Base-by-base conservation (phyloP, 2,329 filamentous ascomycete species). In the Colletotrichum sansevieriae region DNA sequence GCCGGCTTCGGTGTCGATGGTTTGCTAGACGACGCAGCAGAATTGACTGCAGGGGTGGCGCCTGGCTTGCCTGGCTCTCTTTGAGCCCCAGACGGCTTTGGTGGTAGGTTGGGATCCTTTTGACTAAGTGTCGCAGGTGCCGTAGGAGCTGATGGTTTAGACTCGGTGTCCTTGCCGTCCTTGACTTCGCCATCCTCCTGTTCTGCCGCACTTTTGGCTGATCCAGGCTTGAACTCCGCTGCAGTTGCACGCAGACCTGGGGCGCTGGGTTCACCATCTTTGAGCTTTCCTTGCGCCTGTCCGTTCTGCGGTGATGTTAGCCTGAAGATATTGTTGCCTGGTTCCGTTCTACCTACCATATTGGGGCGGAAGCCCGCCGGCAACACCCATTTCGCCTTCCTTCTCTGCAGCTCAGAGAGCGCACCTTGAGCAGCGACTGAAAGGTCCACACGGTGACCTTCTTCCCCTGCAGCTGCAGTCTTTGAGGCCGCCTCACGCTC, bases 101-200 rank as follows among this genome's bases (percentile, higher is more conserved):
- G 22, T 56, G 69, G 67, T 61, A 55, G 73, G 29, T 70, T 70
- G 39, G 63, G 25, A 49, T 37, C 64, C 73, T 47, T 70, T 18
- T 65, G 65, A 8, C 29, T 20, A 13, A 37, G 12, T 2, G 55
- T 54, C 25, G 52, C 71, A 33, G 54, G 49, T n/a, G 29, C 49
- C 10, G 62, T 44, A 10, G 64, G 20, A 18, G 43, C 52, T n/a
- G 63, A 39, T 6, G 63, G 44, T 25, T 47, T 64, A 41, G 44
- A 22, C 22, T 62, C 63, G 44, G 8, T 22, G 18, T 69, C 62
- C 35, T 59, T 65, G 63, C 20, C 83, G 73, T 93, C 91, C 71
- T 89, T 87, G 25, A 93, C 90, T 76, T 94, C 91, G 20, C 91
- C 91, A 74, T 94, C 91, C 76, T 94, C 91, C 61, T 88, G 87